These are phyloP conservation scores for Chaetomiaceae sp. DNA, from an alignment of 2,329 filamentous ascomycete species.

Conservation along the genomic window DNA sequence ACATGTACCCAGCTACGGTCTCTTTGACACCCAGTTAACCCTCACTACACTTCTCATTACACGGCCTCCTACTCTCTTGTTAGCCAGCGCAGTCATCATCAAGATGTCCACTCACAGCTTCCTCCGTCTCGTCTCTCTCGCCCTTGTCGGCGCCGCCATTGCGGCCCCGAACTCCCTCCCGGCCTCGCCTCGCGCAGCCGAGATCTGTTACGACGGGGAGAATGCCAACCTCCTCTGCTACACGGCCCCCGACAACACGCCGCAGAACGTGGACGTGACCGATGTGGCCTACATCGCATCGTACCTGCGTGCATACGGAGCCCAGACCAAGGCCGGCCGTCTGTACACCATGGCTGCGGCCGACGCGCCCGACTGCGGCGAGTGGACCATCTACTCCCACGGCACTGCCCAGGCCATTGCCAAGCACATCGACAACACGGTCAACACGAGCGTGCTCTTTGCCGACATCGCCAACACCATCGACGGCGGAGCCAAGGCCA, in stretches of 20 bases:
- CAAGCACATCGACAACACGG: not conserved
- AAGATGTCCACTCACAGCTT: too few species aligned
- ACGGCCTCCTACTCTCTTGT: too few species aligned
- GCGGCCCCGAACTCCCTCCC: too few species aligned
- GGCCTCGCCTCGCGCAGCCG: too few species aligned
- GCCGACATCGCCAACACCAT: not conserved
- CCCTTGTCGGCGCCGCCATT: too few species aligned
- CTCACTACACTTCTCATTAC: too few species aligned
- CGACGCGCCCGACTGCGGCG: not conserved
- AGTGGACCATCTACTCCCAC: not conserved
- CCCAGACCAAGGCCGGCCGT: not conserved
- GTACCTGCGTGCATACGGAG: not conserved
- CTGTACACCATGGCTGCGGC: not conserved
- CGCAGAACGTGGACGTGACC: not conserved
- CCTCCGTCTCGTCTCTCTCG: too few species aligned
- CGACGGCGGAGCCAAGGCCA: slow-evolving; percentile 1
- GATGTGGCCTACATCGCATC: not conserved
- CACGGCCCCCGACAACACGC: not conserved
- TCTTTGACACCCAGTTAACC: too few species aligned
- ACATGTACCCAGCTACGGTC: too few species aligned
- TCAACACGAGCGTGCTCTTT: not conserved
- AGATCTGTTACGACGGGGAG: too few species aligned
- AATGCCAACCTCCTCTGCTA: not conserved
- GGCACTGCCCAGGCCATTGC: not conserved
- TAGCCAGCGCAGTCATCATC: too few species aligned